Percentiles rank a stretch among this genome's conserved stretches.
Evolutionary conservation across 495 filamentous ascomycete species (phyloP).

Genomic region (Penicillium odoratum): DNA sequence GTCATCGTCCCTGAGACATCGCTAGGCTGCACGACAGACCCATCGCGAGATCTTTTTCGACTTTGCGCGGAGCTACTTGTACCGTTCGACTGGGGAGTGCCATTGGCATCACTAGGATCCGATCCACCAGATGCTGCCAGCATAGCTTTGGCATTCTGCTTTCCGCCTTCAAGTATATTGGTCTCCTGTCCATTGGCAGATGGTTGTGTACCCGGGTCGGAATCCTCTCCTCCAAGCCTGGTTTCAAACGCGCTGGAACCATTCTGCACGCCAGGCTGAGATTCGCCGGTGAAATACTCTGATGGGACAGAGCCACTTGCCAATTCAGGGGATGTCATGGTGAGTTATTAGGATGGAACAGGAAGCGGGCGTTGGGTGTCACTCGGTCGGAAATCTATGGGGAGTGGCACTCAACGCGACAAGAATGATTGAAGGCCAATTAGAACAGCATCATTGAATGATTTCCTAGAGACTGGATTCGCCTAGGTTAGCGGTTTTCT

Average conservation of each 20-base stretch:
- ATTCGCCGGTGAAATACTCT: conserved; percentile 27
- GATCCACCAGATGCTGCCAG: conserved; percentile 51
- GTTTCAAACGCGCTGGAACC: conserved; percentile 26
- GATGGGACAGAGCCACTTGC: conserved; percentile 23
- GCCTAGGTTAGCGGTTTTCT: not conserved
- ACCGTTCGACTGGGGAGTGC: conserved; percentile 34
- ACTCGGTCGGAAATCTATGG: conserved; percentile 24
- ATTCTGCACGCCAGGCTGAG: conserved; percentile 31
- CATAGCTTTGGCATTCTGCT: conserved; percentile 59
- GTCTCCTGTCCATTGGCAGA: conserved; percentile 31
- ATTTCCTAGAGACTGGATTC: conserved; percentile 18
- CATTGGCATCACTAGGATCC: conserved; percentile 32
- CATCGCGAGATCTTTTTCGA: conserved; percentile 62
- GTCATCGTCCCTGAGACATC: conserved; percentile 29
- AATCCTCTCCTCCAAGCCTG: conserved; percentile 27
- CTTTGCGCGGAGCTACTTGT: conserved; percentile 47
- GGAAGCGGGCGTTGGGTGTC: conserved; percentile 17
- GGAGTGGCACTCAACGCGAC: conserved; percentile 26
- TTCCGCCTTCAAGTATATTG: conserved; percentile 53
- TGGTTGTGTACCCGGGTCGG: conserved; percentile 24
- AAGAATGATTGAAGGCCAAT: conserved; percentile 17
- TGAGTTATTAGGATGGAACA: conserved; percentile 11
- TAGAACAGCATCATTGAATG: conserved; percentile 42
- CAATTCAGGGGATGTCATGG: conserved; percentile 44
- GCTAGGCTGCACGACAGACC: conserved; percentile 44